Base-by-base conservation (phyloP, 257 asterid species). In the Fraxinus excelsior region DNA sequence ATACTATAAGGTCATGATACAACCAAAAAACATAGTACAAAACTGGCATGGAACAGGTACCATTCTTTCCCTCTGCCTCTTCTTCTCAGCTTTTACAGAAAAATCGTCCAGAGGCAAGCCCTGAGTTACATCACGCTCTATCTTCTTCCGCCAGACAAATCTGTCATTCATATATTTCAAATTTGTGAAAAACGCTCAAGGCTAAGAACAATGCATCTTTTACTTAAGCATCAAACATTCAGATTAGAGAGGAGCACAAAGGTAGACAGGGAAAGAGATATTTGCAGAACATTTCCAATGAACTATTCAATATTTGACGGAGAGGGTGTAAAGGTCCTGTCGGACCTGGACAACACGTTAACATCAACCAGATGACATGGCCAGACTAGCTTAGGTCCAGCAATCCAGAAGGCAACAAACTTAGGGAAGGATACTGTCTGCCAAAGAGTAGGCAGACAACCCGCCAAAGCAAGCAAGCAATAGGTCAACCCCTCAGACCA, bases 121-220 rank as follows among this genome's bases (percentile, higher is more conserved):
- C 79, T 90, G 93, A 14, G 90, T 4, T 26, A 94, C 78, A 66
- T 93, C 98, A 1, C 86, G 89, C 76, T 93, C 96, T 56, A 93
- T 93, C 83, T 93, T 91, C 88, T 94, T 94, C 40, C 96, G 81
- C 99, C 99, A 93, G 42, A 95, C 97, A 74, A 95, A 95, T 76
- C 96, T 92, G 82, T 42, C 53, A 84, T 73, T 38, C 53, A 40
- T 67, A 86, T 71, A 14, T 40, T 25, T 37, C 26, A 53, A 13
- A 40, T 76, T 68, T 72, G 12, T 53, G 26, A 4, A 18, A 16
- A 7, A 53, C 1, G 23, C 9, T n/a, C 64, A 51, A 78, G 62
- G 51, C 13, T 21, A 42, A 26, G 12, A 46, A 72, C 42, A 62
- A 35, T 40, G 76, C 71, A 51, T 70, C 28, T 51, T 62, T 29